phyloP scores from a whole-genome alignment of 2,329 filamentous ascomycete species.

The Colletotrichum sp. region DNA sequence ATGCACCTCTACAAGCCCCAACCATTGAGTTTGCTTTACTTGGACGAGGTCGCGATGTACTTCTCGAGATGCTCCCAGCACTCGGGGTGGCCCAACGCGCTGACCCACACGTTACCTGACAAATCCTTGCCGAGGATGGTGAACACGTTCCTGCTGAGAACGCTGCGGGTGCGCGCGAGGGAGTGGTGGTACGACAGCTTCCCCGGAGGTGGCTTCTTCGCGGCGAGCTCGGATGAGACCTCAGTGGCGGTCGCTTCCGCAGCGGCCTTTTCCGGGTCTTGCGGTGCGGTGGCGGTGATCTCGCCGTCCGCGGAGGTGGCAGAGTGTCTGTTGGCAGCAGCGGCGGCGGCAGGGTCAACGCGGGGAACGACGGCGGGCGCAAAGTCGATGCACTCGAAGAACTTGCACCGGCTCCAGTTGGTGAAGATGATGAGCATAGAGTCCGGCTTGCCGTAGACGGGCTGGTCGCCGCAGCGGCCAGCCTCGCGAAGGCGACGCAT shows the following conservation, averaged over 20 bases:
- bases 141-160: conserved; percentile 17
- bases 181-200: conserved; percentile 18
- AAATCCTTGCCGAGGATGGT: conserved; percentile 31
- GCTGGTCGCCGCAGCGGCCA: conserved; percentile 20
- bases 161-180: conserved; percentile 8
- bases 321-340: not conserved
- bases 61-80: conserved; percentile 33
- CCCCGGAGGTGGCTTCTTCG: conserved; percentile 3
- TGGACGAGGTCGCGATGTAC: not conserved
- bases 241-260: not conserved
- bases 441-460: conserved; percentile 35
- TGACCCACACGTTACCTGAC: conserved; percentile 32
- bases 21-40: not conserved
- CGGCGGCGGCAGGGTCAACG: not conserved
- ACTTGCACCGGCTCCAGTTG: conserved; percentile 42
- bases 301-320: not conserved
- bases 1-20: no score
- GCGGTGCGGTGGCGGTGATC: not conserved
- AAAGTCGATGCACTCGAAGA: conserved; percentile 42
- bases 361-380: conserved; percentile 29
- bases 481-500: conserved; percentile 26
- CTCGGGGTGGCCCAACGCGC: conserved; percentile 22
- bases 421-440: conserved; percentile 37
- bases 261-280: conserved; percentile 5
- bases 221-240: not conserved